phyloP scores from a whole-genome alignment of 2,329 filamentous ascomycete species.

The Monilinia fructigena region DNA sequence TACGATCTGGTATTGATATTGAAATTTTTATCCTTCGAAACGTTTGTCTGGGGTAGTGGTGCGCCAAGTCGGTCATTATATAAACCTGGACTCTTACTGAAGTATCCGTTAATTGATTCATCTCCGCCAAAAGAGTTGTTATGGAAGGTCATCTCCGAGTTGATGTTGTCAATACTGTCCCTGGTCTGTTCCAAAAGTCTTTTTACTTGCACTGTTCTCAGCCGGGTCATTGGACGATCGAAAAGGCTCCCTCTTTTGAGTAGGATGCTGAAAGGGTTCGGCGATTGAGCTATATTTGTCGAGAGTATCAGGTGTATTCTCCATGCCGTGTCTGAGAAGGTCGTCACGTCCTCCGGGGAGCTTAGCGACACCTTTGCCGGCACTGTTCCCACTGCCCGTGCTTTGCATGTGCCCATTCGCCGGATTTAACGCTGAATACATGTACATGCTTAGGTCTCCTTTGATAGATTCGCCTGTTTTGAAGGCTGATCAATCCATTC shows the following conservation, averaged over 20 bases:
- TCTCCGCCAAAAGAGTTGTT: too few relatives aligned
- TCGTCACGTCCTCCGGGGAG: not conserved
- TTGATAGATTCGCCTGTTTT: not conserved
- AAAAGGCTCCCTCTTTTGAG: not conserved
- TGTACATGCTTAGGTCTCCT: not conserved
- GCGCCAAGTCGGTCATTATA: too few relatives aligned
- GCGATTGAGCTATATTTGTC: not conserved
- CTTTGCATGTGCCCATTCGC: not conserved
- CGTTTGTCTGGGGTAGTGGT: not conserved
- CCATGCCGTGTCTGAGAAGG: not conserved
- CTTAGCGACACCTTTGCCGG: not conserved
- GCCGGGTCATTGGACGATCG: not conserved
- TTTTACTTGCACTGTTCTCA: too few relatives aligned
- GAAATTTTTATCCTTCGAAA: not conserved
- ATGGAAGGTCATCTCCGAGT: not conserved
- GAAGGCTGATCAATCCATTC: conserved; percentile 10
- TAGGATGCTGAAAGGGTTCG: not conserved
- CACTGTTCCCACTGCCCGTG: not conserved
- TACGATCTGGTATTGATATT: not conserved
- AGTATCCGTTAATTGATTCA: not conserved
- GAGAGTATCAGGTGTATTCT: not conserved
- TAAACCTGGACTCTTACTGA: not conserved
- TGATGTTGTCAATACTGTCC: not conserved
- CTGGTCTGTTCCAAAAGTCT: not conserved
- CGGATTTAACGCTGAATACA: not conserved